Evolutionary conservation across 2,329 filamentous ascomycete species (phyloP), one percentile per base, ranked within the genome.

Genomic region (Clarireedia monteithiana): DNA sequence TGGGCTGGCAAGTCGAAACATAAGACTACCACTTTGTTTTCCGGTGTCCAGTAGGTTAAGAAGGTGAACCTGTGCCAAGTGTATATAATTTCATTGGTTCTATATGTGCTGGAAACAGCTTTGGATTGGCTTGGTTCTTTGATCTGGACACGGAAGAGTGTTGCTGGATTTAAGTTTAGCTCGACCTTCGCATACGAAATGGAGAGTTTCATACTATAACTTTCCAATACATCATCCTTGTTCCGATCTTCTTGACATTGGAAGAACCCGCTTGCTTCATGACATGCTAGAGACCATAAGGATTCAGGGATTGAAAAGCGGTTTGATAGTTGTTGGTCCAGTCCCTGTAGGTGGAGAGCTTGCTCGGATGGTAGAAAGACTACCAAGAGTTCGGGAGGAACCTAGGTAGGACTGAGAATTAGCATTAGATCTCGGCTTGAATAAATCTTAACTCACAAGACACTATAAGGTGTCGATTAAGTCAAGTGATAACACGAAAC

Each of bases 251-350:
- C 48, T 44, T 50, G 36, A 14, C 48, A 50, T 23, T 20, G 30
- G 15, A 50, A 50, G 24, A 42, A 50, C 14, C 48, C 48, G 20
- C 48, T 50, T 50, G 48, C 38, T 50, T 50, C 48, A 30, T 42
- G 48, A 30, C 23, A 42, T 44, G 42, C 23, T 20, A 24, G 34
- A 5, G 38, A 27, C 48, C 48, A 50, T 27, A 50, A 50, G 38
- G 48, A 40, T 17, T 42, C 15, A 12, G 48, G 48, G 9, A 50
- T 50, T 14, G 9, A n/a, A 23, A 50, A 50, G 9, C 38, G 48
- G 2, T 42, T n/a, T 20, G 48, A 50, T 17, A 50, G 48, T 24
- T 34, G 48, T 24, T 50, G 24, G 23, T 40, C 38, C 42, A 30
- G 15, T 24, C 27, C 30, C 4, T 20, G 15, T 9, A 30, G 38